phyloP scores from a whole-genome alignment of 1,284 basidiomycete genomes.

The Ceratobasidium sp. region DNA sequence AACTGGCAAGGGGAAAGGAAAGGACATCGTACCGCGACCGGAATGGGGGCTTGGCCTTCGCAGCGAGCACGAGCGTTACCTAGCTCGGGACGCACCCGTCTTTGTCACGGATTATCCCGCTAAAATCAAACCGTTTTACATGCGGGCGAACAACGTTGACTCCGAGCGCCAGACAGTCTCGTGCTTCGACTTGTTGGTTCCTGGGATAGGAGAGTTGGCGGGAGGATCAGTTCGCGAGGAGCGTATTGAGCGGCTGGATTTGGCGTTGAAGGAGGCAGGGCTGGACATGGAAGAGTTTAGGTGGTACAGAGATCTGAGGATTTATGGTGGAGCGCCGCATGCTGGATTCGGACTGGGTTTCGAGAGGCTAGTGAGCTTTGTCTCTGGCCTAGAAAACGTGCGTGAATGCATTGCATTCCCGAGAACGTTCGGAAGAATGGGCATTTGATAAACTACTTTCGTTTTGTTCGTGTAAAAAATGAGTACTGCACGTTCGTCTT shows the following conservation, averaged over 20 bases:
- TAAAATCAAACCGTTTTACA: slow-evolving; percentile 92
- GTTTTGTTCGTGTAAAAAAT: slow-evolving; percentile 3
- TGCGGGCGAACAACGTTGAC: slow-evolving; percentile 67
- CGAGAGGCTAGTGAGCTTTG: slow-evolving; percentile 84
- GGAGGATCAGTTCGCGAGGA: slow-evolving; percentile 94
- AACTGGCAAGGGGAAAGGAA: slow-evolving; percentile 19
- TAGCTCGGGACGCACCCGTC: slow-evolving; percentile 81
- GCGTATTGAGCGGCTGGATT: slow-evolving; percentile 63
- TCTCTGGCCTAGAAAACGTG: slow-evolving; percentile 84
- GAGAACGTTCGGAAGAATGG: slow-evolving; percentile 82
- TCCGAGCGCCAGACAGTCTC: slow-evolving; percentile 69
- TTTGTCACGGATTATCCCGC: slow-evolving; percentile 93
- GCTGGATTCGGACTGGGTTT: slow-evolving; percentile 95
- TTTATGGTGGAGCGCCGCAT: slow-evolving; percentile 81
- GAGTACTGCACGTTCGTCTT: not conserved
- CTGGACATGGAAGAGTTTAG: slow-evolving; percentile 65
- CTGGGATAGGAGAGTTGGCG: slow-evolving; percentile 86
- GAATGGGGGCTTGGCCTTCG: slow-evolving; percentile 76
- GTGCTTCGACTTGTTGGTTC: slow-evolving; percentile 94
- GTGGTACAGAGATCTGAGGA: slow-evolving; percentile 87
- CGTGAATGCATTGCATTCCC: slow-evolving; percentile 91
- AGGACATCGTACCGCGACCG: slow-evolving; percentile 60
- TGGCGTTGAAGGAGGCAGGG: slow-evolving; percentile 60
- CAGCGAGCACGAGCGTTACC: slow-evolving; percentile 92
- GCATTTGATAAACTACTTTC: slow-evolving; percentile 55